Conservation (phyloP, 73 alveolate genomes). For the Tetrahymena borealis region DNA sequence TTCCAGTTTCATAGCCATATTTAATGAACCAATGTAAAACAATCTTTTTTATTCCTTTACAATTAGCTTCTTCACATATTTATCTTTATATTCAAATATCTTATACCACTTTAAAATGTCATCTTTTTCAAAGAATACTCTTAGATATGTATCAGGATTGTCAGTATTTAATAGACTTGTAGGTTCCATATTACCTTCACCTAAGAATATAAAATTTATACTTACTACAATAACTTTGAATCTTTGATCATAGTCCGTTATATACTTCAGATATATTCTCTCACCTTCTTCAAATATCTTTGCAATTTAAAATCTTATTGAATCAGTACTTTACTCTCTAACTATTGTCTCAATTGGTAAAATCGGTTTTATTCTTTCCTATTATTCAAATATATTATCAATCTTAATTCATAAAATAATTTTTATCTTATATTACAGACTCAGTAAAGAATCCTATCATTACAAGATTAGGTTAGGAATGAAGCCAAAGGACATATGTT, state of each 20-base stretch:
- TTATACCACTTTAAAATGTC: slow-evolving; percentile 31
- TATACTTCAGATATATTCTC: slow-evolving; percentile 3
- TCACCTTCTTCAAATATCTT: slow-evolving; percentile 17
- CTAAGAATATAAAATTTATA: slow-evolving; percentile 16
- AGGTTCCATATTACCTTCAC: background rate
- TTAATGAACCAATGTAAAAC: slow-evolving; percentile 25
- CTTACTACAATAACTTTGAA: slow-evolving; percentile 6
- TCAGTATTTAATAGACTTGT: slow-evolving; percentile 10
- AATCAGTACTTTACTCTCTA: slow-evolving; percentile 8
- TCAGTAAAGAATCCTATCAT: slow-evolving; percentile 37
- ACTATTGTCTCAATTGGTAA: slow-evolving; percentile 16
- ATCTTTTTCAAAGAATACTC: slow-evolving; percentile 22
- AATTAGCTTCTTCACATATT: slow-evolving; percentile 2
- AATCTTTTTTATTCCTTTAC: background rate
- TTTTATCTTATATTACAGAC: background rate
- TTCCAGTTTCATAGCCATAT: slow-evolving; percentile 39
- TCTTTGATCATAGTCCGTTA: slow-evolving; percentile 19
- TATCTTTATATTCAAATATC: slow-evolving; percentile 28
- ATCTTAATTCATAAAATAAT: background rate
- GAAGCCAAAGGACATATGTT: slow-evolving; percentile 28
- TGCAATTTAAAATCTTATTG: slow-evolving; percentile 1
- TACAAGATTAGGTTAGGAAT: slow-evolving; percentile 4
- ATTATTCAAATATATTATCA: background rate
- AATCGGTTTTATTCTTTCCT: slow-evolving; percentile 7
- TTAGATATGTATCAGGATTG: slow-evolving; percentile 18